Percentiles rank a stretch among this genome's conserved stretches.
Evolutionary conservation across 2,329 filamentous ascomycete genomes (phyloP).

Genomic region (Ascochyta viciae-villosae): DNA sequence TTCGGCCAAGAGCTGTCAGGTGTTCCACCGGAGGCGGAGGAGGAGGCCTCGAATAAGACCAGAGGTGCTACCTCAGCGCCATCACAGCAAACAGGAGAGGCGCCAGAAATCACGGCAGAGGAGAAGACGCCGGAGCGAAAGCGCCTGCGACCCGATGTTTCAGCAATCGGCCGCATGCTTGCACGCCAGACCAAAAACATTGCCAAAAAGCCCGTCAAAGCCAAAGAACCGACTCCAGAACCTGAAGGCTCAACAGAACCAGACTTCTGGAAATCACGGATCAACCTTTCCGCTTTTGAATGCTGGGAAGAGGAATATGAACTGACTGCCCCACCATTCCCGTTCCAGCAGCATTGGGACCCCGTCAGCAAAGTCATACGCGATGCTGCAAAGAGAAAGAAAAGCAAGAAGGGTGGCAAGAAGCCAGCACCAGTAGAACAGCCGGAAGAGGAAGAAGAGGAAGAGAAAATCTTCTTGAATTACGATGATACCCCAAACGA

Average conservation of each 20-base stretch:
- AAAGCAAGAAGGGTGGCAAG: slow-evolving; percentile 57
- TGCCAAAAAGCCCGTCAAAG: slow-evolving; percentile 27
- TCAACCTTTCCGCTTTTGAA: slow-evolving; percentile 81
- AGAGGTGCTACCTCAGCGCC: neutral
- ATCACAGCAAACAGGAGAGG: neutral
- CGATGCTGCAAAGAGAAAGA: slow-evolving; percentile 66
- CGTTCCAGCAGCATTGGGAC: slow-evolving; percentile 90
- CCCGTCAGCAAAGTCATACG: slow-evolving; percentile 67
- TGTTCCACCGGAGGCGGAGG: slow-evolving; percentile 1
- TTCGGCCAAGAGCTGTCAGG: slow-evolving; percentile 14
- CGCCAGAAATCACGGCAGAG: slow-evolving; percentile 5
- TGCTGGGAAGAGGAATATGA: slow-evolving; percentile 68
- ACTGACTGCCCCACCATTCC: slow-evolving; percentile 82
- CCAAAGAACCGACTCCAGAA: slow-evolving; percentile 31
- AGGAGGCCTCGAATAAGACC: neutral
- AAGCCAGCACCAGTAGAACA: slow-evolving; percentile 43
- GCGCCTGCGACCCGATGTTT: slow-evolving; percentile 34
- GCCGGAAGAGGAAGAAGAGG: slow-evolving; percentile 53
- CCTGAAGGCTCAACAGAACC: slow-evolving; percentile 53
- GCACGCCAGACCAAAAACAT: slow-evolving; percentile 36
- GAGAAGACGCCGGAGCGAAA: slow-evolving; percentile 25
- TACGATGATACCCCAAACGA: slow-evolving; percentile 40
- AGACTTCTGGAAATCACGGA: slow-evolving; percentile 75
- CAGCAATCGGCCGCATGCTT: slow-evolving; percentile 41
- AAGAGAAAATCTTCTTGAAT: slow-evolving; percentile 39